phyloP scores from a whole-genome alignment of 495 filamentous ascomycete species.

The Aspergillus indologenus region DNA sequence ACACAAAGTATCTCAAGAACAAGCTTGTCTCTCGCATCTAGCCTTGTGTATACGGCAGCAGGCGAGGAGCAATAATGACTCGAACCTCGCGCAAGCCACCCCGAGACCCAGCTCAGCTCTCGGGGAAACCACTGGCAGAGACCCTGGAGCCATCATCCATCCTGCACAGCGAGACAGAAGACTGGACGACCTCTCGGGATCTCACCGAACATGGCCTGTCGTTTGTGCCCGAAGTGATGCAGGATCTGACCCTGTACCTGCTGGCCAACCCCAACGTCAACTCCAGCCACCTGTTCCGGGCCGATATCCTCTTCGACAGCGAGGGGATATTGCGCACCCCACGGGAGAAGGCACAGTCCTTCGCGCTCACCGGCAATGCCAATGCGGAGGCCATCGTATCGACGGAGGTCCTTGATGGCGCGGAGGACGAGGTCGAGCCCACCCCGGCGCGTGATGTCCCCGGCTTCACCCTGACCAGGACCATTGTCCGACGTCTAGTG shows the following conservation, averaged over 20 bases:
- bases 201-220: constrained; percentile 28
- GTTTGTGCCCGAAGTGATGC: constrained; percentile 59
- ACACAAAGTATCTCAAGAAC: background rate
- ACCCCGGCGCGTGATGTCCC: constrained; percentile 38
- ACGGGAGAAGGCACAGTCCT: constrained; percentile 24
- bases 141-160: constrained; percentile 23
- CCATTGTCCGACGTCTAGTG: constrained; percentile 69
- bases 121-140: constrained; percentile 30
- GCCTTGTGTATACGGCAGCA: background rate
- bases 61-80: background rate
- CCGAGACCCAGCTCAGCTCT: constrained; percentile 26
- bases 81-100: constrained; percentile 8
- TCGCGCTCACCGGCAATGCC: constrained; percentile 7
- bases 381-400: background rate
- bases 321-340: constrained; percentile 30
- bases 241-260: constrained; percentile 65
- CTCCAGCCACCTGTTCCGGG: constrained; percentile 76
- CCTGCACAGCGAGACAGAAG: constrained; percentile 16
- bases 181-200: constrained; percentile 37
- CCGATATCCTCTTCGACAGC: constrained; percentile 72
- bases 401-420: background rate
- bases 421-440: constrained; percentile 11
- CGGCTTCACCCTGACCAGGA: constrained; percentile 55
- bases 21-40: background rate
- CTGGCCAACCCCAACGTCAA: constrained; percentile 85